phyloP scores from a whole-genome alignment of 2,329 filamentous ascomycete species.

The Epichloe sibirici region DNA sequence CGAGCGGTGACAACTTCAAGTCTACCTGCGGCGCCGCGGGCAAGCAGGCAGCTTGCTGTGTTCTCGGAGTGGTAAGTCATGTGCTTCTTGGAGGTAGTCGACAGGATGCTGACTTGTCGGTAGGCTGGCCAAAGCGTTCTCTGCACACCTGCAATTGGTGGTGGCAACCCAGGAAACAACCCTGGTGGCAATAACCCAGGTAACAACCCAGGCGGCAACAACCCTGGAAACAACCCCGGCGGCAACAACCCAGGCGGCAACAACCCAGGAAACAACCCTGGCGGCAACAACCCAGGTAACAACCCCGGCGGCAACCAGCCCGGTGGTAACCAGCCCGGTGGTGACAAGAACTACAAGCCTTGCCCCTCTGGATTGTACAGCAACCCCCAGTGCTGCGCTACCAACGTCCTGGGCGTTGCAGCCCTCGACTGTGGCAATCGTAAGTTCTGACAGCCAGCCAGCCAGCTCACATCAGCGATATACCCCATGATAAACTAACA shows the following conservation, averaged over 20 bases:
- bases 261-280: neutral
- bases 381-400: slow-evolving; percentile 9
- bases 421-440: slow-evolving; percentile 7
- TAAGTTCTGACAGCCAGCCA: slow-evolving; percentile 2
- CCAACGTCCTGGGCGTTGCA: slow-evolving; percentile 3
- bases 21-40: slow-evolving; percentile 1
- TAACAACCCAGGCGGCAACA: neutral
- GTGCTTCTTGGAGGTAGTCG: too few species aligned
- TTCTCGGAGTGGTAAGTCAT: slow-evolving; percentile 5
- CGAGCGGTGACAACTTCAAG: slow-evolving; percentile 3
- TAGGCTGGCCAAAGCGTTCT: slow-evolving; percentile 2
- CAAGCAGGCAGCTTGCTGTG: slow-evolving; percentile 7
- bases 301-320: neutral
- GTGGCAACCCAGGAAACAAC: neutral
- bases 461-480: neutral
- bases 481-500: neutral
- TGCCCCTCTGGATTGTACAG: slow-evolving; percentile 5
- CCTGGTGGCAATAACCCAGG: neutral
- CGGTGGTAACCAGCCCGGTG: neutral
- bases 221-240: neutral
- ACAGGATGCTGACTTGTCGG: neutral
- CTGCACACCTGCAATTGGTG: neutral
- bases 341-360: neutral
- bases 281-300: neutral
- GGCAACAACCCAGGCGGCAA: neutral